These are phyloP conservation scores for Globisporangium polare DNA, from an alignment of 352 stramenopile species.

Conservation along the genomic window DNA sequence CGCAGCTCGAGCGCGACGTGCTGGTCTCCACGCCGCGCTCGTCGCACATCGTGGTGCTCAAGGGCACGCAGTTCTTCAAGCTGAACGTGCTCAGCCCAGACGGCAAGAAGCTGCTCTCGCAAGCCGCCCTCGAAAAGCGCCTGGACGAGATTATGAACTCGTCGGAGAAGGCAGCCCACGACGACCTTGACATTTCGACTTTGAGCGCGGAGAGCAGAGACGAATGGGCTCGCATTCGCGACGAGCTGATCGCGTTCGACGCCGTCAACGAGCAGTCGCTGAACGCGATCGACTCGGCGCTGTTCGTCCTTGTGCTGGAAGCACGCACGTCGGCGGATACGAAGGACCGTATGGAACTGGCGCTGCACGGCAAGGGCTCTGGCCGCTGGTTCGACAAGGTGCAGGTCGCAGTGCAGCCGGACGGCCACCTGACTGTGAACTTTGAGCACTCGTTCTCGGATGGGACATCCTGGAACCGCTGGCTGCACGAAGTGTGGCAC, in stretches of 20 bases:
- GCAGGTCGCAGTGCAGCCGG: constrained; percentile 79
- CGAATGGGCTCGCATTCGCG: constrained; percentile 78
- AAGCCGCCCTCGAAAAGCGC: constrained; percentile 57
- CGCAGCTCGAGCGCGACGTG: constrained; percentile 64
- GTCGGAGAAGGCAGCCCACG: constrained; percentile 33
- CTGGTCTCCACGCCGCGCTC: constrained; percentile 71
- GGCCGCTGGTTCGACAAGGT: constrained; percentile 94
- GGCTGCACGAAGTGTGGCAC: constrained; percentile 90
- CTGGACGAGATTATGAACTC: constrained; percentile 69
- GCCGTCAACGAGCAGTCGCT: constrained; percentile 71
- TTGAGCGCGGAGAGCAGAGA: constrained; percentile 85
- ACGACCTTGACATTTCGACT: constrained; percentile 65
- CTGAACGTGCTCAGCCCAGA: constrained; percentile 78
- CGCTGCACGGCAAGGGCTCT: constrained; percentile 77
- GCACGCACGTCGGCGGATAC: constrained; percentile 56
- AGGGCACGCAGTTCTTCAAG: constrained; percentile 81
- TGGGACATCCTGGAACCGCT: constrained; percentile 91
- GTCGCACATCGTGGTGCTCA: constrained; percentile 88
- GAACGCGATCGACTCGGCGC: constrained; percentile 81
- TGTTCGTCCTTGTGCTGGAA: constrained; percentile 89
- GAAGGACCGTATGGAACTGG: constrained; percentile 74
- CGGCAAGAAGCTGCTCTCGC: constrained; percentile 78
- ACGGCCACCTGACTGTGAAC: constrained; percentile 89
- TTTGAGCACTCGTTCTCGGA: constrained; percentile 95
- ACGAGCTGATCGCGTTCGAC: constrained; percentile 62